These are phyloP conservation scores for Citrus reticulata DNA, from an alignment of 345 rosid species.

Conservation along the genomic window DNA sequence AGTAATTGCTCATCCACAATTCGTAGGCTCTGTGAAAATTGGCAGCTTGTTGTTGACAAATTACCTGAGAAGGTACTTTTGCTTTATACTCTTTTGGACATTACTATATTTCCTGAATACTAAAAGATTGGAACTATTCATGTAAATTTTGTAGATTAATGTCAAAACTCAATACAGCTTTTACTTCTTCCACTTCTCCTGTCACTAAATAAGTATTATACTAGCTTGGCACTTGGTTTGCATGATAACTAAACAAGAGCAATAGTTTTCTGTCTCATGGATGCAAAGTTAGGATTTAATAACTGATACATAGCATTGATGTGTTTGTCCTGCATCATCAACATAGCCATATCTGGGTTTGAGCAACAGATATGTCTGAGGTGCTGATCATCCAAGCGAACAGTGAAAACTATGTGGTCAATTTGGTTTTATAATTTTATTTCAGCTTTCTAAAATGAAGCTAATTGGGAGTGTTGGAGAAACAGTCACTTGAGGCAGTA, in stretches of 20 bases:
- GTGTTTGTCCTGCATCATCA: background rate
- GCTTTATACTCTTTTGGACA: background rate
- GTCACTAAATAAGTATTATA: background rate
- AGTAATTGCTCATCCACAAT: slow-evolving; percentile 43
- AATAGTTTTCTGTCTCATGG: background rate
- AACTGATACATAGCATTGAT: background rate
- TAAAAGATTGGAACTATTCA: background rate
- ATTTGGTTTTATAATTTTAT: background rate
- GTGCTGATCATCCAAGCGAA: background rate
- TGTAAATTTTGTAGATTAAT: background rate
- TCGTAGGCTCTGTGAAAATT: slow-evolving; percentile 57
- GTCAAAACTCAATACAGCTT: background rate
- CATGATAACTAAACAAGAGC: background rate
- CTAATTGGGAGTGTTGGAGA: background rate
- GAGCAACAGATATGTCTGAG: too few species aligned
- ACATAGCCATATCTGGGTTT: background rate
- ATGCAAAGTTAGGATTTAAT: background rate
- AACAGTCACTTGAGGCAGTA: background rate
- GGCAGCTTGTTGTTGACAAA: slow-evolving; percentile 58
- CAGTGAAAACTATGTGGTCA: background rate
- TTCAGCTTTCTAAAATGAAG: background rate
- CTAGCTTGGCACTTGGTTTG: slow-evolving; percentile 1
- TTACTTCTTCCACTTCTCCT: background rate
- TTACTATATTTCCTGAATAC: background rate
- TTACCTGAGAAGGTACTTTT: slow-evolving; percentile 71